Conservation (phyloP, 805 yeast genomes). For the Schwanniomyces sp. region DNA sequence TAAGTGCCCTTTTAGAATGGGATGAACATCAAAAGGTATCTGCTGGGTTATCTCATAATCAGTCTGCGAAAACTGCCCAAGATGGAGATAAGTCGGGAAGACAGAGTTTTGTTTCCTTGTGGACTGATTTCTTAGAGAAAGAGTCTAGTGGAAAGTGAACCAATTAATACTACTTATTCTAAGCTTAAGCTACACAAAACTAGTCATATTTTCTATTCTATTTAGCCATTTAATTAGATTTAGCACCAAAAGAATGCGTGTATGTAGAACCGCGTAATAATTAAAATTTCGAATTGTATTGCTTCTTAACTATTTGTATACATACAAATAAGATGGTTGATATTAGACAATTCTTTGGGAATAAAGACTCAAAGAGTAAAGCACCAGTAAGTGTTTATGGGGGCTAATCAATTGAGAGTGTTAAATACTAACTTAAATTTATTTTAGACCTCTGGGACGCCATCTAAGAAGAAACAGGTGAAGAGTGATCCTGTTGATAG, state of each 20-base stretch:
- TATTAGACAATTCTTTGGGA: slow-evolving; percentile 10
- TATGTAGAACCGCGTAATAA: not conserved
- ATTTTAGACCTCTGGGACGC: not conserved
- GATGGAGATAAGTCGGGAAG: slow-evolving; percentile 27
- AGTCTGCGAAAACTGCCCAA: slow-evolving; percentile 16
- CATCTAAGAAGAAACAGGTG: not conserved
- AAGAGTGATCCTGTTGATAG: slow-evolving; percentile 1
- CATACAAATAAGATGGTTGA: slow-evolving; percentile 8
- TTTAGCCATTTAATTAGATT: not conserved
- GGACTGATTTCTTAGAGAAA: slow-evolving; percentile 80
- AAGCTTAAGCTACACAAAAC: not conserved
- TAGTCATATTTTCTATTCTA: not conserved
- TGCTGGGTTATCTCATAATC: slow-evolving; percentile 62
- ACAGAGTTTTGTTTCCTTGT: slow-evolving; percentile 64
- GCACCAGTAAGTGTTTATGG: slow-evolving; percentile 1
- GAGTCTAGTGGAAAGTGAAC: slow-evolving; percentile 42
- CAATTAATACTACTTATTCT: not conserved
- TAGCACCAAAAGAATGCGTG: not conserved
- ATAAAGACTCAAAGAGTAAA: slow-evolving; percentile 1
- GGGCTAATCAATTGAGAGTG: not conserved
- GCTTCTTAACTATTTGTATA: not conserved
- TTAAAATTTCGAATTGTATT: not conserved
- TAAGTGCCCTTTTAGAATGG: slow-evolving; percentile 85
- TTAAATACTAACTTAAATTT: not conserved
- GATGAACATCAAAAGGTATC: slow-evolving; percentile 73